Evolutionary conservation across 495 filamentous ascomycete species (phyloP).

Genomic region (Oidiodendron maius): DNA sequence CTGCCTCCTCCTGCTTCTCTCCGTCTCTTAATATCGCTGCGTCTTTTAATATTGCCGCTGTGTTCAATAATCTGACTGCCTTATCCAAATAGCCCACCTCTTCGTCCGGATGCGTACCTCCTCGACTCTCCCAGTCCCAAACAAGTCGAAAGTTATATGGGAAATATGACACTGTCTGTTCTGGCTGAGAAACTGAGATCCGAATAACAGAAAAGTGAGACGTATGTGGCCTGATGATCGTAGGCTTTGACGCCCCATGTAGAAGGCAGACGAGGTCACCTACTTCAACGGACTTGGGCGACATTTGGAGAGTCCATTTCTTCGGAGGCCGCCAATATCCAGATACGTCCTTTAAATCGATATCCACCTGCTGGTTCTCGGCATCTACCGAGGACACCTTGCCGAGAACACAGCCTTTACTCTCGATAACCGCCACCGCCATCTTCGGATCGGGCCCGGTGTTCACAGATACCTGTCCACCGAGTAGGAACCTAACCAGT

Average conservation of each 20-base stretch:
- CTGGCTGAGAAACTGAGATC: constrained; percentile 14
- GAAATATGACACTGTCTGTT: constrained; percentile 10
- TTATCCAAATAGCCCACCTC: constrained; percentile 18
- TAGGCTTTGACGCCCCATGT: constrained; percentile 21
- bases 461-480: constrained; percentile 9
- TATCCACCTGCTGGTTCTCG: constrained; percentile 17
- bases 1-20: constrained; percentile 10
- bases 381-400: background rate
- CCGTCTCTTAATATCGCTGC: no score
- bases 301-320: constrained; percentile 14
- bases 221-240: constrained; percentile 7
- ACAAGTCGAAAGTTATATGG: constrained; percentile 18
- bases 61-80: constrained; percentile 29
- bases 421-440: background rate
- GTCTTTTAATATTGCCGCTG: constrained; percentile 25
- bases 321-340: background rate
- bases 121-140: constrained; percentile 15
- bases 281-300: constrained; percentile 16
- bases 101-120: background rate
- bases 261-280: constrained; percentile 26
- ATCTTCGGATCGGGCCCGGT: background rate
- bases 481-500: constrained; percentile 12
- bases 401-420: background rate
- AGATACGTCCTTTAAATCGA: constrained; percentile 14
- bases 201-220: constrained; percentile 21